Percentiles rank a stretch among this genome's conserved stretches.
Evolutionary conservation across 2,329 filamentous ascomycete species (phyloP).

Genomic region (Scleromitrula shiraiana): DNA sequence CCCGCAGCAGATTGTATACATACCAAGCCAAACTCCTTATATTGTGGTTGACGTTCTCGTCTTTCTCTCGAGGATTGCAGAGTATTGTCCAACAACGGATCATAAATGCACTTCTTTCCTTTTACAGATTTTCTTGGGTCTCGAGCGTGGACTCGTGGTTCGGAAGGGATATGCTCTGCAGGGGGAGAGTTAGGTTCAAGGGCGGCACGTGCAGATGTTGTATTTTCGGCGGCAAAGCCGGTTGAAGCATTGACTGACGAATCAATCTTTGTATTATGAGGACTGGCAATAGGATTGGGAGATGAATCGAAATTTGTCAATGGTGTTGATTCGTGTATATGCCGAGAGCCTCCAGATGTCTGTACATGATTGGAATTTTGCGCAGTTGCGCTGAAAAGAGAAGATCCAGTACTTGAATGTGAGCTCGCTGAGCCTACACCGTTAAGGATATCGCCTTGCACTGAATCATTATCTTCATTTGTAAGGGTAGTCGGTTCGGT

Average conservation of each 20-base stretch:
- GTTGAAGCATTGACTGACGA: conserved; percentile 30
- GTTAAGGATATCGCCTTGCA: conserved; percentile 59
- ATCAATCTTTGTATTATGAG: conserved; percentile 32
- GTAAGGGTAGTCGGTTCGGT: conserved; percentile 19
- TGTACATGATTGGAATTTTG: conserved; percentile 22
- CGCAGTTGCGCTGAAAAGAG: conserved; percentile 51
- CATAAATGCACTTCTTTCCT: conserved; percentile 53
- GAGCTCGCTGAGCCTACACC: conserved; percentile 67
- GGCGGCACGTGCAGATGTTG: conserved; percentile 24
- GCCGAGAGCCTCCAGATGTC: conserved; percentile 20
- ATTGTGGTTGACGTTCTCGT: conserved; percentile 51
- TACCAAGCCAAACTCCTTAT: conserved; percentile 60
- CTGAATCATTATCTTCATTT: conserved; percentile 49
- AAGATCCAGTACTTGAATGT: conserved; percentile 61
- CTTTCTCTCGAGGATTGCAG: conserved; percentile 39
- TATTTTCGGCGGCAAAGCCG: conserved; percentile 23
- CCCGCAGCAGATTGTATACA: conserved; percentile 41
- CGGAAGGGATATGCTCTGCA: conserved; percentile 16
- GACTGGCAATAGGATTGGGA: conserved; percentile 49
- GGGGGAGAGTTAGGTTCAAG: conserved; percentile 18
- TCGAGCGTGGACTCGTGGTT: conserved; percentile 41
- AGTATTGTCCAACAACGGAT: conserved; percentile 38
- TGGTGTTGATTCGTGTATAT: conserved; percentile 48
- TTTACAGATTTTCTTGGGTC: conserved; percentile 46
- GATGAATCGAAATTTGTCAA: conserved; percentile 60